Conservation (phyloP, 768 basidiomycete species). For the Pisolithus tinctorius region DNA sequence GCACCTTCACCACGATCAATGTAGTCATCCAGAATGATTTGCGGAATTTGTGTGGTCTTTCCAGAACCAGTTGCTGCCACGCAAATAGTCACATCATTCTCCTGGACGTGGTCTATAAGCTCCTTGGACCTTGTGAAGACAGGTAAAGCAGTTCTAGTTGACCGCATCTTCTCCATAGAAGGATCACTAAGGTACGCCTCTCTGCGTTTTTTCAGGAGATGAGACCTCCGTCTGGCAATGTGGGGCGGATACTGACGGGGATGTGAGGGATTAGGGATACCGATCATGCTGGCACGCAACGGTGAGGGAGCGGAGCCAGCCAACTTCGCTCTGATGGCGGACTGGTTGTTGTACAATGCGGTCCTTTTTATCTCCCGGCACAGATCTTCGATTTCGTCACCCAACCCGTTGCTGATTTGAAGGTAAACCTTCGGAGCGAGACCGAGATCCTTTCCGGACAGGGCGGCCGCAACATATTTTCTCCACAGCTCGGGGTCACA, state of each 20-base stretch:
- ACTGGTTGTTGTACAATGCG: conserved; percentile 59
- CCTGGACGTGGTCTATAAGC: conserved; percentile 59
- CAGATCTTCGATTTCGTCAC: conserved; percentile 66
- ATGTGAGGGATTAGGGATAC: conserved; percentile 10
- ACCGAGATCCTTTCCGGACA: conserved; percentile 62
- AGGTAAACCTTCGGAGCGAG: conserved; percentile 66
- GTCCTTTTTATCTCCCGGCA: conserved; percentile 60
- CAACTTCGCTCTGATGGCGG: conserved; percentile 26
- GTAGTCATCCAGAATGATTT: conserved; percentile 80
- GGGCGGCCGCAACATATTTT: conserved; percentile 52
- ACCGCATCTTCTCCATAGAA: conserved; percentile 56
- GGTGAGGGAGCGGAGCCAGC: conserved; percentile 2
- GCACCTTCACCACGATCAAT: conserved; percentile 77
- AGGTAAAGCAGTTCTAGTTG: conserved; percentile 62
- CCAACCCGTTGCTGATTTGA: conserved; percentile 53
- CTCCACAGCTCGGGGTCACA: conserved; percentile 82
- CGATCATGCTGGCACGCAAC: conserved; percentile 1
- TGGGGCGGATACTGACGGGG: conserved; percentile 24
- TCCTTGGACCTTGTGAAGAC: conserved; percentile 63
- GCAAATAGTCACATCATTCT: conserved; percentile 81
- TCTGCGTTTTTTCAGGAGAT: conserved; percentile 44
- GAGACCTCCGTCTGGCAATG: conserved; percentile 47
- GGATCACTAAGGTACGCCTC: conserved; percentile 58
- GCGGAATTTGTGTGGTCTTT: conserved; percentile 93
- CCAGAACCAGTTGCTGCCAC: conserved; percentile 91